A percentile compares a stretch with the other conserved stretches of the same genome.
Evolutionary conservation across 2,329 filamentous ascomycete genomes (phyloP).

Genomic region (Colletotrichum sp.): DNA sequence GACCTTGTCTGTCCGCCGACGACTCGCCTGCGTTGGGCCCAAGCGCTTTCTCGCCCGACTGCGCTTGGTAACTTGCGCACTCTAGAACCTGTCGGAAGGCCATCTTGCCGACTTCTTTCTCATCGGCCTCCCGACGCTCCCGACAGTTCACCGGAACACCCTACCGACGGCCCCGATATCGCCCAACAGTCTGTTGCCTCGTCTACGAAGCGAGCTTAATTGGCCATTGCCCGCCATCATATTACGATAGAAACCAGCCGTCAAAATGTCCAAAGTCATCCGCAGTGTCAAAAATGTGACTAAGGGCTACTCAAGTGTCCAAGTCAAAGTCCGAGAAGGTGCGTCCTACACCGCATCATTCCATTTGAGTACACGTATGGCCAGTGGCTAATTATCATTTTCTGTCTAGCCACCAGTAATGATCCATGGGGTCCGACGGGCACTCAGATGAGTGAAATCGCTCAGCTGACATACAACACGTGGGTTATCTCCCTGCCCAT

Average conservation of each 20-base stretch:
- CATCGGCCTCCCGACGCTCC: background rate
- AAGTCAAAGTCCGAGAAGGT: conserved; percentile 99
- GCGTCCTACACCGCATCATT: conserved; percentile 35
- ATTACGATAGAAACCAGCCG: background rate
- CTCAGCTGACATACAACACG: conserved; percentile 97
- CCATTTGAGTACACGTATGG: background rate
- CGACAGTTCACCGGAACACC: background rate
- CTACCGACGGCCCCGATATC: background rate
- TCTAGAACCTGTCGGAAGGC: background rate
- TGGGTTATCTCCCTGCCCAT: conserved; percentile 52
- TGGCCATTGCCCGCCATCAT: background rate
- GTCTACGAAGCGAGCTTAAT: background rate
- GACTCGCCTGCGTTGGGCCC: conserved; percentile 1
- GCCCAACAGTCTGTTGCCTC: background rate
- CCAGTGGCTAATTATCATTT: background rate
- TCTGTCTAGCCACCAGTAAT: conserved; percentile 87
- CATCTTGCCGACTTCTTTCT: background rate
- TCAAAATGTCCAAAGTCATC: conserved; percentile 92
- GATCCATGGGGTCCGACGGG: conserved; percentile 98
- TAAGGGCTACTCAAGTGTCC: conserved; percentile 94
- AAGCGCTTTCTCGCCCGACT: conserved; percentile 6
- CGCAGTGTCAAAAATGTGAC: conserved; percentile 99
- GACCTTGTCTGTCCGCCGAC: background rate
- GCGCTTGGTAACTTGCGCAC: background rate
- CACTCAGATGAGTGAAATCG: conserved; percentile 98